Evolutionary conservation across 768 basidiomycete genomes (phyloP).

Genomic region (Phanerochaete sordida): DNA sequence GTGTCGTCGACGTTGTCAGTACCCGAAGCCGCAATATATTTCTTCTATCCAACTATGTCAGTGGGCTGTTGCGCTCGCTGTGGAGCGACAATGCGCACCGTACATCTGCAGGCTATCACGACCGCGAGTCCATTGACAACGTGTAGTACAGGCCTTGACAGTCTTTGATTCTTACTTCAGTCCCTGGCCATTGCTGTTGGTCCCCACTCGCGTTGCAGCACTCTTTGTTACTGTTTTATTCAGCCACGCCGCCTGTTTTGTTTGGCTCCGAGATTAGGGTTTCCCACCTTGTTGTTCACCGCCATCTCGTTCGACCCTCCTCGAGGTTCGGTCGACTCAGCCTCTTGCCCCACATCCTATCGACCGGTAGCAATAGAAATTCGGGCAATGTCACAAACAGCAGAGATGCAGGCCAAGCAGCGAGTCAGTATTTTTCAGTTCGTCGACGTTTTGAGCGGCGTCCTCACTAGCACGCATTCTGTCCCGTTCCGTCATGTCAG

Average conservation of each 20-base stretch:
- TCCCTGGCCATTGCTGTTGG: neutral
- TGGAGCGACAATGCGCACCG: neutral
- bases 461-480: constrained; percentile 18
- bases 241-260: constrained; percentile 4
- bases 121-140: neutral
- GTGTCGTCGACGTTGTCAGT: no score
- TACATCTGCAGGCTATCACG: neutral
- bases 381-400: constrained; percentile 41
- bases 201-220: neutral
- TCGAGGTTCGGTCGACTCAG: neutral
- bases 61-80: no score
- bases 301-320: constrained; percentile 12
- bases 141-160: neutral
- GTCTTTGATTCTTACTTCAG: neutral
- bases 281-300: constrained; percentile 11
- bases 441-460: constrained; percentile 8
- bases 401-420: constrained; percentile 37
- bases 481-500: constrained; percentile 24
- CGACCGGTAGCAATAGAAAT: neutral
- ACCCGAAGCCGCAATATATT: no score
- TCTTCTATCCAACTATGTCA: no score
- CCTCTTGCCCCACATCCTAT: neutral
- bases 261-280: constrained; percentile 8
- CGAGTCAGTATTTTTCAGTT: constrained; percentile 43
- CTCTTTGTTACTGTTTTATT: constrained; percentile 2